A percentile compares a stretch with the other conserved stretches of the same genome.
phyloP scores from a whole-genome alignment of 83 land plant genomes.

The Larix sibirica region DNA sequence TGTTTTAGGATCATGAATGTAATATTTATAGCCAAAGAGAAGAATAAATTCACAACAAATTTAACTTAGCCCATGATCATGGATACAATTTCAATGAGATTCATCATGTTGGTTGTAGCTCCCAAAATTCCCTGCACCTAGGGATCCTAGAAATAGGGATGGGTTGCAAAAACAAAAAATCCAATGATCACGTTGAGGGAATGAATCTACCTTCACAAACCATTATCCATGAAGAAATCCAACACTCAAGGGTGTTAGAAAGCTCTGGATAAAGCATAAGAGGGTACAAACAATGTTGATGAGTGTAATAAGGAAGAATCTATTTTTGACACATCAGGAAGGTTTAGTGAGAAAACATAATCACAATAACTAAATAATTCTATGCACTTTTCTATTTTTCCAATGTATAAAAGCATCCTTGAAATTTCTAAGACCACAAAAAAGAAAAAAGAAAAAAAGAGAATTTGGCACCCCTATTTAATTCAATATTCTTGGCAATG shows the following conservation, averaged over 20 bases:
- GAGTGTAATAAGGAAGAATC: constrained; percentile 6
- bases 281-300: constrained; percentile 28
- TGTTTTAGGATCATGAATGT: constrained; percentile 21
- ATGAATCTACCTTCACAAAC: neutral
- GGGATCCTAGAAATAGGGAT: neutral
- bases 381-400: no score
- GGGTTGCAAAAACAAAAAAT: neutral
- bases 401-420: no score
- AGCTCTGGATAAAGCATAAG: constrained; percentile 17
- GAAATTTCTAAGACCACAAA: no score
- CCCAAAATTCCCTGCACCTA: constrained; percentile 16
- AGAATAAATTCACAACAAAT: constrained; percentile 28
- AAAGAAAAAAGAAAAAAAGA: no score
- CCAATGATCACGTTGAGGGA: constrained; percentile 14
- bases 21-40: constrained; percentile 21
- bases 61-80: constrained; percentile 20
- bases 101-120: constrained; percentile 25
- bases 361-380: no score
- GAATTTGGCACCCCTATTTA: no score
- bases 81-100: constrained; percentile 29
- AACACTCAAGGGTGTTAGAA: constrained; percentile 14
- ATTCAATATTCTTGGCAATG: no score
- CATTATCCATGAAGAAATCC: constrained; percentile 14
- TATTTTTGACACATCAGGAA: neutral
- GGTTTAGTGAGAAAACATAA: no score